Base-by-base conservation (phyloP, 1,284 basidiomycete genomes). In the Trichosporon faecale region DNA sequence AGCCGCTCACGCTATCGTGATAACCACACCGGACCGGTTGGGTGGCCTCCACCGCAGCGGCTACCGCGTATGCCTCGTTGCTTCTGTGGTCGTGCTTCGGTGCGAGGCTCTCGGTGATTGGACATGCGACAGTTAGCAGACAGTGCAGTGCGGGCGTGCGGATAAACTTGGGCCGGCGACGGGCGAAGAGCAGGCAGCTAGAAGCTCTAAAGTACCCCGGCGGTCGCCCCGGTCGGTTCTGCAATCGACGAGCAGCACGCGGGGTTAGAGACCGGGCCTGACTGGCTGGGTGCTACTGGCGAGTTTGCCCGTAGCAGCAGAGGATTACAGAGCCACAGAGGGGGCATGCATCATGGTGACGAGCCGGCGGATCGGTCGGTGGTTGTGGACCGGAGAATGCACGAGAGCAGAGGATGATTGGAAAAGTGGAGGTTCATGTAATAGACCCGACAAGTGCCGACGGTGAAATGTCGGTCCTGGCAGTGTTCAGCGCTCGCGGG, bases 371-470 rank as follows among this genome's bases (percentile, higher is more conserved):
- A 9, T 21, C 49, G 49, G 49, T 52, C 40, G 40, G 49, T 25
- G 21, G n/a, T 23, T 3, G 21, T 23, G 49, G 21, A 52, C 49
- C 49, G 49, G 49, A 52, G 49, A 52, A 52, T 21, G 49, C 49
- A 23, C 18, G 7, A 52, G 33, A 64, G 61, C 55, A 16, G 27
- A 18, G 31, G 55, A 5, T 1, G 25, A 27, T 29, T 27, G 27
- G 55, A 60, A 31, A 60, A 60, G 25, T 60, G 55, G 55, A 55
- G 49, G 49, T 27, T 37, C 9, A 55, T 9, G 52, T 12, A 18
- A 60, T 60, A 60, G 55, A 60, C 55, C 55, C 55, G 55, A 60
- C 55, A 60, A 60, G 55, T 60, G 55, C 55, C 55, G 55, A 60
- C 55, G 55, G 55, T 31, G 55, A 60, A 60, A 60, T 60, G 55